These are phyloP conservation scores for Anisodus acutangulus DNA, from an alignment of 257 asterid species.

Conservation along the genomic window DNA sequence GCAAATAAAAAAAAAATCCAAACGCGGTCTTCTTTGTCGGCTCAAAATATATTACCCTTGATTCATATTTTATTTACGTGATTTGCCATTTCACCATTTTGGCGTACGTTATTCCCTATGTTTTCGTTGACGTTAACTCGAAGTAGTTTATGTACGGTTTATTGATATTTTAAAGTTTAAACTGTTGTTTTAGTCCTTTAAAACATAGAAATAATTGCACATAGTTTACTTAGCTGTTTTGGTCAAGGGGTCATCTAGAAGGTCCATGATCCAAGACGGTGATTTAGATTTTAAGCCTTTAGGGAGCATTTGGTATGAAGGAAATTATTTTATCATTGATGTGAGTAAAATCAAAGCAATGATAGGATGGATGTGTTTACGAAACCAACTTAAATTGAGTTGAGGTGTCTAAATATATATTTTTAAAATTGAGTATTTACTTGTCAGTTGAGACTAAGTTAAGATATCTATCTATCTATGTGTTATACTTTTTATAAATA, in stretches of 20 bases:
- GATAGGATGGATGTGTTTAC: too few relatives aligned
- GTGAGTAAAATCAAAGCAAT: too few relatives aligned
- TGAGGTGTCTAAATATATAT: too few relatives aligned
- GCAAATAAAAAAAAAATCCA: not conserved
- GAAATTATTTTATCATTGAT: too few relatives aligned
- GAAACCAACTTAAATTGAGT: too few relatives aligned
- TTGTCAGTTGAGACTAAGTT: too few relatives aligned
- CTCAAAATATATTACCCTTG: not conserved
- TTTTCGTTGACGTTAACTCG: not conserved
- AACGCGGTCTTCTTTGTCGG: slow-evolving; percentile 20
- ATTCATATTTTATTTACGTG: not conserved
- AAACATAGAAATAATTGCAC: not conserved
- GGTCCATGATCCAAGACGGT: not conserved
- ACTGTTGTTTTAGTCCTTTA: not conserved
- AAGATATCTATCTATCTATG: too few relatives aligned
- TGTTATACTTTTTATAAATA: too few relatives aligned
- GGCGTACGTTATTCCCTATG: not conserved
- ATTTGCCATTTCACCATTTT: not conserved
- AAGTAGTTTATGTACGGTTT: not conserved
- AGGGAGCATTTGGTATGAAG: too few relatives aligned
- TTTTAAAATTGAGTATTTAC: too few relatives aligned
- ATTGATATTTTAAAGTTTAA: not conserved
- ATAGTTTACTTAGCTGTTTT: not conserved
- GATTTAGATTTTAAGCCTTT: too few relatives aligned
- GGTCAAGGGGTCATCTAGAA: not conserved